phyloP scores from a whole-genome alignment of 2,329 filamentous ascomycete genomes.

The Ophiostoma sp. region DNA sequence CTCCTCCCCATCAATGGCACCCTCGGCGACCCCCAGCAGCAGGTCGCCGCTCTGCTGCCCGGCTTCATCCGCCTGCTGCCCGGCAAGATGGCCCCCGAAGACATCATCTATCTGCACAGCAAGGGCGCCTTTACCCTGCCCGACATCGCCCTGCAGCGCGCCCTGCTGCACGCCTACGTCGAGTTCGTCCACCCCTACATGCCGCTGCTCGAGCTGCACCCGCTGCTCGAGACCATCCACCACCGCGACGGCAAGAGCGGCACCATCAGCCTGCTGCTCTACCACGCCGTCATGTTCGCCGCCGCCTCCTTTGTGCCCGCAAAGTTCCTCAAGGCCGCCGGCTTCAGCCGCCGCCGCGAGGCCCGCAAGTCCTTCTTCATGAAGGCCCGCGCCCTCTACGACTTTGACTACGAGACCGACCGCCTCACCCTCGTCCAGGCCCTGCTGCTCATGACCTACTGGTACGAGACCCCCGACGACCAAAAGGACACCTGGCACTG shows the following conservation, averaged over 20 bases:
- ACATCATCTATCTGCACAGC: conserved; percentile 73
- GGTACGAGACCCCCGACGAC: conserved; percentile 95
- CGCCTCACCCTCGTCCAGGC: conserved; percentile 84
- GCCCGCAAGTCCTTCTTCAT: conserved; percentile 86
- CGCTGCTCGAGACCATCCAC: conserved; percentile 57
- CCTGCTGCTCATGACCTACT: conserved; percentile 88
- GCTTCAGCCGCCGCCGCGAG: conserved; percentile 70
- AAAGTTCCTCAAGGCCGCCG: conserved; percentile 67
- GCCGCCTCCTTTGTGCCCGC: conserved; percentile 84
- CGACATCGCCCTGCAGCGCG: conserved; percentile 63
- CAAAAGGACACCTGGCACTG: conserved; percentile 98
- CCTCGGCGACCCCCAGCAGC: conserved; percentile 30
- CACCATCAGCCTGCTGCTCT: conserved; percentile 76
- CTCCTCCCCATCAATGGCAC: conserved; percentile 28
- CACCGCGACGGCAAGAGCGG: conserved; percentile 63
- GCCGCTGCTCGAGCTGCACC: conserved; percentile 70
- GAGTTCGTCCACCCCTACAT: conserved; percentile 93
- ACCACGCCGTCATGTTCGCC: conserved; percentile 93
- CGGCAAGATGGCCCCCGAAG: conserved; percentile 68
- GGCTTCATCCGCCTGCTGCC: conserved; percentile 76
- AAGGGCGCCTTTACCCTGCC: conserved; percentile 84
- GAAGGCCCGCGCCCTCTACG: conserved; percentile 83
- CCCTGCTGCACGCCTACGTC: conserved; percentile 73
- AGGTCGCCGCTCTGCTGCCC: conserved; percentile 47
- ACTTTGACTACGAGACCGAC: conserved; percentile 91